Evolutionary conservation across 2,329 filamentous ascomycete species (phyloP).

Genomic region (Fusarium nisikadoi): DNA sequence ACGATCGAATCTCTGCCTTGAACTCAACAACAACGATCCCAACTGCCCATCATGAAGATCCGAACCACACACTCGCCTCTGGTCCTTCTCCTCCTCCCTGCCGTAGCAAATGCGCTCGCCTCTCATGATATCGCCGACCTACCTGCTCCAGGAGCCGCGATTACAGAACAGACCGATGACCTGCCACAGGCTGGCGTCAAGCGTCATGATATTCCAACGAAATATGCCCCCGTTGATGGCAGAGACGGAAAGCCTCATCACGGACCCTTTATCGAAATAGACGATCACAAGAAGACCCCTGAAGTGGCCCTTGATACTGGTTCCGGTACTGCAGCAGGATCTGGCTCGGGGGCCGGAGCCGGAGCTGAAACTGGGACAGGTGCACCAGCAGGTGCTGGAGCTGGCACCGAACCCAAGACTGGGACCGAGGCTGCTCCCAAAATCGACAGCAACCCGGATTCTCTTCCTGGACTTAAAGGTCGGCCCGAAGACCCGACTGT

Average conservation of each 20-base stretch:
- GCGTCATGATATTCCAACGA: slow-evolving; percentile 59
- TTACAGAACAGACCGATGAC: slow-evolving; percentile 43
- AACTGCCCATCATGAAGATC: slow-evolving; percentile 65
- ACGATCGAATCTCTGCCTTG: background rate
- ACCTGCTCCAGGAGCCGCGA: slow-evolving; percentile 37
- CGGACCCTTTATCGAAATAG: slow-evolving; percentile 79
- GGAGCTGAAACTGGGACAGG: background rate
- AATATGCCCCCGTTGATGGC: slow-evolving; percentile 90
- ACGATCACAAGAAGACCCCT: slow-evolving; percentile 45
- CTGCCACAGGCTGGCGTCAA: slow-evolving; percentile 46
- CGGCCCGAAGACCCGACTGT: slow-evolving; percentile 63
- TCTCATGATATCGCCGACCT: slow-evolving; percentile 41
- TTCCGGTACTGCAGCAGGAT: slow-evolving; percentile 12
- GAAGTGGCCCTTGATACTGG: slow-evolving; percentile 21
- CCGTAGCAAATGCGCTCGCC: slow-evolving; percentile 60
- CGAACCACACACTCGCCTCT: slow-evolving; percentile 64
- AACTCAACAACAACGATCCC: slow-evolving; percentile 1
- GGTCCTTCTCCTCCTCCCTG: slow-evolving; percentile 69
- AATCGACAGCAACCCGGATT: slow-evolving; percentile 49
- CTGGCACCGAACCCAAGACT: slow-evolving; percentile 1
- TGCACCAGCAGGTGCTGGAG: background rate
- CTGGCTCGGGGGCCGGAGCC: slow-evolving; percentile 12
- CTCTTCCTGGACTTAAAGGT: slow-evolving; percentile 59
- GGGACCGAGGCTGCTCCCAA: slow-evolving; percentile 15
- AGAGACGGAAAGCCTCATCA: slow-evolving; percentile 93